Evolutionary conservation across 805 yeast genomes (phyloP).

Genomic region (Metschnikowia picachoensis): DNA sequence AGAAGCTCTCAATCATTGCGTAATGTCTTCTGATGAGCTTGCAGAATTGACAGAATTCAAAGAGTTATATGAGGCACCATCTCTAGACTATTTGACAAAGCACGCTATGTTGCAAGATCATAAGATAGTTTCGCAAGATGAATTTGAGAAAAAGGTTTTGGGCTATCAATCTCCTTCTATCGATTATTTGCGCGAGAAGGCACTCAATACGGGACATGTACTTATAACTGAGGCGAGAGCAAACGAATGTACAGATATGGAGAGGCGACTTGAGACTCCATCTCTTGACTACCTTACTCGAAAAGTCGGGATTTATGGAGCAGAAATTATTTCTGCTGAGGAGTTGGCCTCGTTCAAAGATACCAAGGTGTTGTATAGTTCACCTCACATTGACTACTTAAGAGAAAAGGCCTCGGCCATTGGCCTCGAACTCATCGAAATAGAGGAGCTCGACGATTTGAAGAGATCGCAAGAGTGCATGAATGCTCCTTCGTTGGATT

Average conservation of each 20-base stretch:
- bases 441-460: constrained; percentile 2
- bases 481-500: constrained; percentile 18
- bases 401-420: constrained; percentile 2
- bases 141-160: constrained; percentile 7
- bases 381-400: constrained; percentile 12
- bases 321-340: constrained; percentile 1
- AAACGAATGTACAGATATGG: not conserved
- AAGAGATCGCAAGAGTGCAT: constrained; percentile 2
- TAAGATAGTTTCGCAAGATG: not conserved
- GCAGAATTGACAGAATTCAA: constrained; percentile 1
- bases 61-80: not conserved
- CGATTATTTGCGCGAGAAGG: constrained; percentile 14
- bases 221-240: constrained; percentile 6
- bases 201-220: constrained; percentile 2
- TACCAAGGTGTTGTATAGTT: constrained; percentile 1
- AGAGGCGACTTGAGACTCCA: constrained; percentile 5
- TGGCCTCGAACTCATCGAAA: constrained; percentile 5
- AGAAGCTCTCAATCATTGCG: not conserved
- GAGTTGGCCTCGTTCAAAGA: constrained; percentile 3
- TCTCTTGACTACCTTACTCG: constrained; percentile 5
- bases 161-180: constrained; percentile 7
- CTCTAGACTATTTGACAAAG: constrained; percentile 7
- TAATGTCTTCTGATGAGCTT: not conserved
- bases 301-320: not conserved
- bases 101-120: constrained; percentile 1